Conservation (phyloP, 176 grass and related monocot species). For the Phyllostachys edulis region DNA sequence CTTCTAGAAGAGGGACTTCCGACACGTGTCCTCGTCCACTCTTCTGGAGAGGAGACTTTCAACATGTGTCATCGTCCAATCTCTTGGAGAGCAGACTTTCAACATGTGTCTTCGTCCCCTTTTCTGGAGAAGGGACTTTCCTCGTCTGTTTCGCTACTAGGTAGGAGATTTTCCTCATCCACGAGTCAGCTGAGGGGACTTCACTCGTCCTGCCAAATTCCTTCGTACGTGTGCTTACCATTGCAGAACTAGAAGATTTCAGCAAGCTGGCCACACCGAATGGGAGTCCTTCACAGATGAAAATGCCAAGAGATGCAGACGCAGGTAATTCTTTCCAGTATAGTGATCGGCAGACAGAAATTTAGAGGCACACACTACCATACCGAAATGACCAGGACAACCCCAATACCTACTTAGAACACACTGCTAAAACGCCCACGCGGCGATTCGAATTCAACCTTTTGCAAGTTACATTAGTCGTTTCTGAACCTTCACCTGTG, state of each 20-base stretch:
- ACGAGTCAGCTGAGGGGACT: no score
- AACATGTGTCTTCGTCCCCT: no score
- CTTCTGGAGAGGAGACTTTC: no score
- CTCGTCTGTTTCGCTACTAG: no score
- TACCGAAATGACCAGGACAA: constrained; percentile 4
- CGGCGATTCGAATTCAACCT: not conserved
- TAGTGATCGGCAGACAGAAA: constrained; percentile 23
- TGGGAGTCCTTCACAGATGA: constrained; percentile 85
- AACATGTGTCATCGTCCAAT: no score
- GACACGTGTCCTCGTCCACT: no score
- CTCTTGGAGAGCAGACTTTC: no score
- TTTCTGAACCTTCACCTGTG: not conserved
- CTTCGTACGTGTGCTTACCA: constrained; percentile 43
- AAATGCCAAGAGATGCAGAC: constrained; percentile 65
- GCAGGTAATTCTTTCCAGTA: constrained; percentile 40
- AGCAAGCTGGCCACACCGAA: constrained; percentile 62
- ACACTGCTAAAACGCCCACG: not conserved
- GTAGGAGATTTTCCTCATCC: no score
- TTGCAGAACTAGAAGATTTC: constrained; percentile 75
- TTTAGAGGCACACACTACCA: not conserved
- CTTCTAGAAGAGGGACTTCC: no score
- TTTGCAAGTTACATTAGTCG: not conserved
- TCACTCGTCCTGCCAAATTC: no score
- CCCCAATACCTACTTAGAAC: not conserved
- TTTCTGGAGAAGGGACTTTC: no score